These are phyloP conservation scores for Solioccasus polychromus DNA, from an alignment of 768 basidiomycete genomes.

Conservation along the genomic window DNA sequence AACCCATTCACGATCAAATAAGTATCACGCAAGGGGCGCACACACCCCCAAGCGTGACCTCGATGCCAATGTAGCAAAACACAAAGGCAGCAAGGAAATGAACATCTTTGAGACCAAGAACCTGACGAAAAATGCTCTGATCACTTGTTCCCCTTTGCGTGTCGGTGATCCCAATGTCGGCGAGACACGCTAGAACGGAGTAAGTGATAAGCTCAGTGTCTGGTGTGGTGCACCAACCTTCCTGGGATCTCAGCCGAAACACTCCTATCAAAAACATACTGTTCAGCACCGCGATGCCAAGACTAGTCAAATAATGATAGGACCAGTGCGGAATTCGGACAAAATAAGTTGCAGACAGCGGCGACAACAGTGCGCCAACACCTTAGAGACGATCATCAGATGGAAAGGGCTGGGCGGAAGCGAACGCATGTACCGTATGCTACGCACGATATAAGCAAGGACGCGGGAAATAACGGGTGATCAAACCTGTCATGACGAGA, in stretches of 20 bases:
- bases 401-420: too few species aligned
- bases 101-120: conserved; percentile 50
- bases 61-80: conserved; percentile 67
- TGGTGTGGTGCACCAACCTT: conserved; percentile 44
- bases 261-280: conserved; percentile 48
- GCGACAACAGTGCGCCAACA: conserved; percentile 64
- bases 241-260: conserved; percentile 67
- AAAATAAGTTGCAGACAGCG: conserved; percentile 81
- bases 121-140: conserved; percentile 44
- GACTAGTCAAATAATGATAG: conserved; percentile 70
- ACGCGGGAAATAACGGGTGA: too few species aligned
- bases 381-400: conserved; percentile 37
- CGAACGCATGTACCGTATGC: not conserved
- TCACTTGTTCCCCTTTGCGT: conserved; percentile 35
- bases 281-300: conserved; percentile 64
- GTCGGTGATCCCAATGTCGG: conserved; percentile 53
- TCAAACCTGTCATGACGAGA: conserved; percentile 49
- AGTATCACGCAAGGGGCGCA: not conserved
- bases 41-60: conserved; percentile 48
- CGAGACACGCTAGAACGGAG: conserved; percentile 45
- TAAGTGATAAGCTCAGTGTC: conserved; percentile 1
- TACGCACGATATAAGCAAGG: conserved; percentile 37
- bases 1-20: not conserved
- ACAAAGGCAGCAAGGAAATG: conserved; percentile 65
- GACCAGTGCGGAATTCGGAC: conserved; percentile 65